A percentile compares a stretch with the other conserved stretches of the same genome.
These are phyloP conservation scores for Suhomyces sp. DNA, from an alignment of 805 yeast genomes.

Conservation along the genomic window DNA sequence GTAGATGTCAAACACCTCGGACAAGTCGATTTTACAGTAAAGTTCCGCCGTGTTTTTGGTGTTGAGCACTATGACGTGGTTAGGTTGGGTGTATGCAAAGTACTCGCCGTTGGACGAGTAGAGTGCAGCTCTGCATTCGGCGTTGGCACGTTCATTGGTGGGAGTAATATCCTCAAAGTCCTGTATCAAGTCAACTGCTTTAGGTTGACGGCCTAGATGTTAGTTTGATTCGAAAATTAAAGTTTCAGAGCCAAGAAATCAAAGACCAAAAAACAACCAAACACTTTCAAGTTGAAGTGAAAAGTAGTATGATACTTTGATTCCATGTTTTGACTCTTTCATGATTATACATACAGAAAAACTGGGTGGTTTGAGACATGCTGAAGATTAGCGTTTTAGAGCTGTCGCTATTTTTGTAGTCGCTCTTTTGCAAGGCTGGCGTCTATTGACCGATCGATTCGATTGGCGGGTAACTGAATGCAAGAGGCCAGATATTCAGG, in stretches of 20 bases:
- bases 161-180: constrained; percentile 37
- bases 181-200: constrained; percentile 23
- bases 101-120: constrained; percentile 67
- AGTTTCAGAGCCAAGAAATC: no score
- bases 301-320: no score
- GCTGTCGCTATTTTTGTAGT: background rate
- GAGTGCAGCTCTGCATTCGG: constrained; percentile 58
- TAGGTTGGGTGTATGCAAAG: constrained; percentile 72
- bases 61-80: constrained; percentile 53
- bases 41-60: constrained; percentile 49
- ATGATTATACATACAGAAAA: constrained; percentile 32
- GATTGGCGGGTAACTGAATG: background rate
- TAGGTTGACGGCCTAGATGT: constrained; percentile 28
- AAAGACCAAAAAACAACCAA: no score
- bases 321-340: no score
- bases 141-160: constrained; percentile 28
- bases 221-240: constrained; percentile 10
- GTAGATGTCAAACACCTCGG: constrained; percentile 74
- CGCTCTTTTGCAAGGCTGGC: constrained; percentile 1
- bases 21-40: constrained; percentile 48
- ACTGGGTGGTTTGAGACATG: constrained; percentile 37
- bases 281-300: no score
- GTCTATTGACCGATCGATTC: background rate
- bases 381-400: background rate
- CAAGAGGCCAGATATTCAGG: background rate